These are phyloP conservation scores for Pseudogymnoascus sp. DNA, from an alignment of 2,329 filamentous ascomycete species.

Conservation along the genomic window DNA sequence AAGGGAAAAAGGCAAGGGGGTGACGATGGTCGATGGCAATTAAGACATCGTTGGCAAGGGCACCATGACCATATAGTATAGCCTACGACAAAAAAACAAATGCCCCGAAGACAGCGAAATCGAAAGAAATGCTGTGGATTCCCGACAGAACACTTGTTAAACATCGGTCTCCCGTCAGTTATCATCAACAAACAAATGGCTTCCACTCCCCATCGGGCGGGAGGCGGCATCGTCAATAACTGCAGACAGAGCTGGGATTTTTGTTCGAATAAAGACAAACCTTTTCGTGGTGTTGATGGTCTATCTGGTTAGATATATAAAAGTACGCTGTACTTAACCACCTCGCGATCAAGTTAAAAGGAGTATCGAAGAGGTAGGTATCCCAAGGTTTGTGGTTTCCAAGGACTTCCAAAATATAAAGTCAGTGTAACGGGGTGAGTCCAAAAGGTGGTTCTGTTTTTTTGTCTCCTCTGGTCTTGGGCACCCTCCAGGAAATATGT, in stretches of 20 bases:
- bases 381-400: background rate
- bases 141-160: conserved; percentile 4
- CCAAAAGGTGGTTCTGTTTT: conserved; percentile 1
- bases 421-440: conserved; percentile 1
- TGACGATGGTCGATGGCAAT: background rate
- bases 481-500: conserved; percentile 4
- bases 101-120: background rate
- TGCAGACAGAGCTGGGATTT: background rate
- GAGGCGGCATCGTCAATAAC: background rate
- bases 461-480: conserved; percentile 4
- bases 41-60: conserved; percentile 7
- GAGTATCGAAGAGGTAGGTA: background rate
- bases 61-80: background rate
- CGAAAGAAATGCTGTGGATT: conserved; percentile 4
- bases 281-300: conserved; percentile 2
- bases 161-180: background rate
- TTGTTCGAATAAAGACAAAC: conserved; percentile 3
- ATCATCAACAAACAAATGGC: background rate
- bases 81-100: background rate
- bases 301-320: background rate
- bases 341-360: background rate
- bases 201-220: background rate
- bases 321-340: conserved; percentile 6
- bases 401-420: background rate
- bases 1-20: background rate